phyloP scores from a whole-genome alignment of 169 alveolate species.

The Plasmodium vinckei region DNA sequence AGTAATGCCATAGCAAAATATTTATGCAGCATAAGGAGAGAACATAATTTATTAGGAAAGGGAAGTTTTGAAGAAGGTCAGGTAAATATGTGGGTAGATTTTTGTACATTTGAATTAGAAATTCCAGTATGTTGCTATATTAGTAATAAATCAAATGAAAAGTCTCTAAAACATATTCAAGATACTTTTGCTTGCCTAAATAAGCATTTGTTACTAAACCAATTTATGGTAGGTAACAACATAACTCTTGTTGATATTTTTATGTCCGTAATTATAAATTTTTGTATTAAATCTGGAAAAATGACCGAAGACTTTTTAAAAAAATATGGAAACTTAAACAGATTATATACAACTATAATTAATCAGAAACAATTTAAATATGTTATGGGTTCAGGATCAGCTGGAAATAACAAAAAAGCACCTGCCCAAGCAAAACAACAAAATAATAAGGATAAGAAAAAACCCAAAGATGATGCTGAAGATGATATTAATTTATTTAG shows the following conservation, averaged over 20 bases:
- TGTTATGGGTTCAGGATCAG: slow-evolving; percentile 62
- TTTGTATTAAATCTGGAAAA: slow-evolving; percentile 80
- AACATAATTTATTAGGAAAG: slow-evolving; percentile 36
- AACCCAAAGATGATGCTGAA: slow-evolving; percentile 65
- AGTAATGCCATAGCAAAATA: slow-evolving; percentile 68
- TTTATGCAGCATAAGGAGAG: slow-evolving; percentile 47
- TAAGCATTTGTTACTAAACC: slow-evolving; percentile 79
- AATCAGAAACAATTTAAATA: slow-evolving; percentile 77
- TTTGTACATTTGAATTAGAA: slow-evolving; percentile 79
- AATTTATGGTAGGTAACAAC: slow-evolving; percentile 91
- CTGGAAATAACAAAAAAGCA: slow-evolving; percentile 53
- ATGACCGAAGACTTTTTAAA: slow-evolving; percentile 72
- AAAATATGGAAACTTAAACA: slow-evolving; percentile 35
- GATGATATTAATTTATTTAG: slow-evolving; percentile 61
- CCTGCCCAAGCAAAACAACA: slow-evolving; percentile 67
- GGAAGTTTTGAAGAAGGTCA: slow-evolving; percentile 66
- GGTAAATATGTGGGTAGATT: slow-evolving; percentile 84
- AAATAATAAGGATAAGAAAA: slow-evolving; percentile 72
- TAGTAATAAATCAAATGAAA: slow-evolving; percentile 72
- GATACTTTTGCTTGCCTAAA: slow-evolving; percentile 79
- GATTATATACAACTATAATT: slow-evolving; percentile 54
- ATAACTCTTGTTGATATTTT: slow-evolving; percentile 93
- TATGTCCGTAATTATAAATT: slow-evolving; percentile 85
- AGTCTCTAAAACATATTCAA: slow-evolving; percentile 77
- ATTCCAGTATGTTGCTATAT: slow-evolving; percentile 78